phyloP scores from a whole-genome alignment of 2,329 filamentous ascomycete genomes.

The Periconia macrospinosa region DNA sequence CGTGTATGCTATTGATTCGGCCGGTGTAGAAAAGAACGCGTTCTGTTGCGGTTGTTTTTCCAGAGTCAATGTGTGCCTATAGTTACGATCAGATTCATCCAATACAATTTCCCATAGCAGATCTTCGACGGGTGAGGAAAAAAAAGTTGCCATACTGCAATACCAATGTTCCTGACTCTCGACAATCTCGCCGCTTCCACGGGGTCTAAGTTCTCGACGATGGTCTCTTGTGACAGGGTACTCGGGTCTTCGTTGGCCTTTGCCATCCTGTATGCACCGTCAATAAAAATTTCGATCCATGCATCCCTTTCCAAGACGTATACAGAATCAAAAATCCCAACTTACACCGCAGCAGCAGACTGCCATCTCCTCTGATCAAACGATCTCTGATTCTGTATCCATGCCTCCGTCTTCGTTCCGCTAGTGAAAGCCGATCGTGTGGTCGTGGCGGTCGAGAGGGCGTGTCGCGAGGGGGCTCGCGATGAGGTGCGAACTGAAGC shows the following conservation, averaged over 20 bases:
- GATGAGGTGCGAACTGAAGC: constrained; percentile 25
- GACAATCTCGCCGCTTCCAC: constrained; percentile 77
- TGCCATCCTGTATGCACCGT: constrained; percentile 44
- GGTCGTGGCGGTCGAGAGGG: constrained; percentile 35
- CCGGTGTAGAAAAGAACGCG: constrained; percentile 98
- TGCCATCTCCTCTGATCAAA: constrained; percentile 38
- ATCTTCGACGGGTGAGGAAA: not conserved
- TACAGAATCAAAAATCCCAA: constrained; percentile 3
- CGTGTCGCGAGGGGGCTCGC: constrained; percentile 31
- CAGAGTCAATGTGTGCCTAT: constrained; percentile 95
- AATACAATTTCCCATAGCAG: not conserved
- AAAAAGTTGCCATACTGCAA: constrained; percentile 66
- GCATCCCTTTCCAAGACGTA: constrained; percentile 12
- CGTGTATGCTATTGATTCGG: constrained; percentile 94
- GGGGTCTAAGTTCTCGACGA: constrained; percentile 79
- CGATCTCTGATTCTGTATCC: constrained; percentile 27
- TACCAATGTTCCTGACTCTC: constrained; percentile 93
- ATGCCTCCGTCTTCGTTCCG: constrained; percentile 32
- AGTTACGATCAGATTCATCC: constrained; percentile 1
- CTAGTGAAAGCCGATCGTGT: constrained; percentile 30
- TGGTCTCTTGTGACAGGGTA: constrained; percentile 62
- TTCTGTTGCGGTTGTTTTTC: constrained; percentile 96
- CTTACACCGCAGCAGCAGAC: constrained; percentile 43
- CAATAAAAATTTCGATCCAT: constrained; percentile 6
- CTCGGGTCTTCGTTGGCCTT: constrained; percentile 61